Conservation (phyloP, 768 basidiomycete species). For the Termitomyces sp. region DNA sequence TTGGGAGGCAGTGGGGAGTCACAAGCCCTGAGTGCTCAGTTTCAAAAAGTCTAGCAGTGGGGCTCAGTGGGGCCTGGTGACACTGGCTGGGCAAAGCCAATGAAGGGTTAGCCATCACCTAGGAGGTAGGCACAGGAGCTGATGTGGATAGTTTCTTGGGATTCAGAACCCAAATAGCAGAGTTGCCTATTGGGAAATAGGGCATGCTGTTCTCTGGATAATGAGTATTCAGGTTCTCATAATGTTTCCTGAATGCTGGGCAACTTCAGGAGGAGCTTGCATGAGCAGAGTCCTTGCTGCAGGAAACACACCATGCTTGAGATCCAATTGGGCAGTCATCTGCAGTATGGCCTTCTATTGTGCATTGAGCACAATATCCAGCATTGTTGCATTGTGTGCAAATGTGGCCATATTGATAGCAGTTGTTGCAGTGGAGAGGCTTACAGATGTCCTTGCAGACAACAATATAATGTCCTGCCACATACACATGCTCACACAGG, state of each 20-base stretch:
- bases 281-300: not conserved
- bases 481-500: too few relatives aligned
- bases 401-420: not conserved
- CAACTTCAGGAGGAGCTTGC: not conserved
- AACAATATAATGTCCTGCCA: too few relatives aligned
- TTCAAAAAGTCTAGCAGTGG: not conserved
- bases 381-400: not conserved
- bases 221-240: not conserved
- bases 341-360: not conserved
- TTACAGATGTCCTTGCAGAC: too few relatives aligned
- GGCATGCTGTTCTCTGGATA: not conserved
- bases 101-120: too few relatives aligned
- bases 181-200: not conserved
- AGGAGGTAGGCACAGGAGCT: not conserved
- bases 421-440: not conserved
- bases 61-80: not conserved
- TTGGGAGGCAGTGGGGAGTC: not conserved
- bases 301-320: not conserved
- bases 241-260: not conserved
- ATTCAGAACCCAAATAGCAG: not conserved
- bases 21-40: not conserved
- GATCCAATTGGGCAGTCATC: not conserved
- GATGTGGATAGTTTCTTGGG: not conserved
- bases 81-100: too few relatives aligned
- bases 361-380: not conserved